phyloP scores from a whole-genome alignment of 1,284 basidiomycete genomes.

The Ganoderma sp. region DNA sequence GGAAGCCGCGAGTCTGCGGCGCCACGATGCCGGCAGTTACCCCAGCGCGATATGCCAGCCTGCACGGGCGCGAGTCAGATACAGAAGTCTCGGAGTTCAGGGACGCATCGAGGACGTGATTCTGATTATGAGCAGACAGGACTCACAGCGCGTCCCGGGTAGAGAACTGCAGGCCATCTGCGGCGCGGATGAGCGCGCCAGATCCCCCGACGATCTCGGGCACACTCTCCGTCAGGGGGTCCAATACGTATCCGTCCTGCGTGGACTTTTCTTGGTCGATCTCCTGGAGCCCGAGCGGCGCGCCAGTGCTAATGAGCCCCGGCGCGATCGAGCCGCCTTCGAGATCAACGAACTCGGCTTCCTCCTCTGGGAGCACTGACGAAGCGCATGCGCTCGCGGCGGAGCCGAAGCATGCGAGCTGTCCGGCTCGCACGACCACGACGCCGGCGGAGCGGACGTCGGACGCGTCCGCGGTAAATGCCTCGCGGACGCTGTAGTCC shows the following conservation, averaged over 20 bases:
- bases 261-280: slow-evolving; percentile 70
- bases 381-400: slow-evolving; percentile 27
- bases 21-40: slow-evolving; percentile 66
- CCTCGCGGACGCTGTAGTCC: slow-evolving; percentile 30
- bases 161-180: slow-evolving; percentile 58
- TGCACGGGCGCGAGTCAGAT: neutral
- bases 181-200: slow-evolving; percentile 48
- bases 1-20: slow-evolving; percentile 59
- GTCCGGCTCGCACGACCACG: slow-evolving; percentile 45
- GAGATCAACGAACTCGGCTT: slow-evolving; percentile 44
- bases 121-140: too few relatives aligned
- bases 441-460: slow-evolving; percentile 27
- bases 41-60: slow-evolving; percentile 48
- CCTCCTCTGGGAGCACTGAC: slow-evolving; percentile 43
- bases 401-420: slow-evolving; percentile 31
- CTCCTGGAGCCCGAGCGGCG: slow-evolving; percentile 64
- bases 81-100: neutral
- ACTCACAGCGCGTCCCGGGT: slow-evolving; percentile 57
- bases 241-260: slow-evolving; percentile 59
- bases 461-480: slow-evolving; percentile 24
- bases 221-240: slow-evolving; percentile 40
- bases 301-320: slow-evolving; percentile 63
- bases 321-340: slow-evolving; percentile 53
- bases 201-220: slow-evolving; percentile 44
- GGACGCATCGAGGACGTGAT: neutral